Conservation (phyloP, 2,329 filamentous ascomycete species). For the Trichophyton schoenleinii region DNA sequence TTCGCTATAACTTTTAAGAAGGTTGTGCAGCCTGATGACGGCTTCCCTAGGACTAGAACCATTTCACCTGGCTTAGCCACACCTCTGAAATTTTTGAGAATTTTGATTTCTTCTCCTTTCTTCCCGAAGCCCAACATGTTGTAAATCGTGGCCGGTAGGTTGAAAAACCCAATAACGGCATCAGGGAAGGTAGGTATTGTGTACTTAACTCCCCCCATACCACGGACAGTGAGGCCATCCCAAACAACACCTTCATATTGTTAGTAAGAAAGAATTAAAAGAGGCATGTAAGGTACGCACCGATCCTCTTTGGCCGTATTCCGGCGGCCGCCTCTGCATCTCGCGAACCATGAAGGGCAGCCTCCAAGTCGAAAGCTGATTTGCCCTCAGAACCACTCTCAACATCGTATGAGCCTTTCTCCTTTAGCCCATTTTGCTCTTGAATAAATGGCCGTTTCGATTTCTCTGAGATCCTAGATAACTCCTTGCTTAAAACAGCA, state of each 20-base stretch:
- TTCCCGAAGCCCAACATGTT: slow-evolving; percentile 50
- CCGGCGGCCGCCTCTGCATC: slow-evolving; percentile 62
- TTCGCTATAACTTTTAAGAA: slow-evolving; percentile 75
- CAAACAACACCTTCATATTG: slow-evolving; percentile 50
- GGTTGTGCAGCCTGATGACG: slow-evolving; percentile 63
- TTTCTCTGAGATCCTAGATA: slow-evolving; percentile 28
- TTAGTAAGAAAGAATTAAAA: slow-evolving; percentile 1
- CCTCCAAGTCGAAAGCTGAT: slow-evolving; percentile 63
- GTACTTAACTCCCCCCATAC: slow-evolving; percentile 61
- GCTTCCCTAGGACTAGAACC: slow-evolving; percentile 68
- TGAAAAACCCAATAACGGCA: slow-evolving; percentile 63
- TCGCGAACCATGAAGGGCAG: slow-evolving; percentile 57
- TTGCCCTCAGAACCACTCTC: slow-evolving; percentile 40
- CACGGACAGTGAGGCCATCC: slow-evolving; percentile 64
- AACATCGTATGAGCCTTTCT: slow-evolving; percentile 34
- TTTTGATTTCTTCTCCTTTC: slow-evolving; percentile 58
- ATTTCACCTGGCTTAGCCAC: slow-evolving; percentile 73
- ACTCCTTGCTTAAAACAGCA: slow-evolving; percentile 28
- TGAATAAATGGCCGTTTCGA: slow-evolving; percentile 26
- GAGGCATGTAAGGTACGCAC: slow-evolving; percentile 17
- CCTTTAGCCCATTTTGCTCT: slow-evolving; percentile 19
- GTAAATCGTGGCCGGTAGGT: slow-evolving; percentile 54
- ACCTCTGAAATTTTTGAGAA: slow-evolving; percentile 52
- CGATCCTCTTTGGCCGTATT: slow-evolving; percentile 68
- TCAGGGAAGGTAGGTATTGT: slow-evolving; percentile 64